phyloP scores from a whole-genome alignment of 2,329 filamentous ascomycete genomes.

The Dactylellina parvicollis region DNA sequence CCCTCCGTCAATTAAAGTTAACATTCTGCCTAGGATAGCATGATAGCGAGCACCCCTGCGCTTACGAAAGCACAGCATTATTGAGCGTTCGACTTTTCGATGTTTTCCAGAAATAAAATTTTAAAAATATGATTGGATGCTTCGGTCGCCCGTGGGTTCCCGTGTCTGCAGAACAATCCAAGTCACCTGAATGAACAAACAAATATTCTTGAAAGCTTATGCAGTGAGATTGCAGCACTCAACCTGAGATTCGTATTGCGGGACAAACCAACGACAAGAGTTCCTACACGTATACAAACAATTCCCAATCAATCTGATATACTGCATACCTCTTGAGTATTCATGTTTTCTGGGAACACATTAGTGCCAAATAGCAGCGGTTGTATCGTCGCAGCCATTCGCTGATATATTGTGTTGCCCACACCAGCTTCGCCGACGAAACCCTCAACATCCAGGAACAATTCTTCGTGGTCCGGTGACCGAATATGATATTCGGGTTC shows the following conservation, averaged over 20 bases:
- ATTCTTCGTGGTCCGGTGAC: neutral
- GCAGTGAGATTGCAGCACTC: neutral
- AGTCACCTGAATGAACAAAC: conserved; percentile 14
- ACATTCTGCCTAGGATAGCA: conserved; percentile 2
- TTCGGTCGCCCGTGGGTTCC: conserved; percentile 1
- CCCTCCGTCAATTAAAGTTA: neutral
- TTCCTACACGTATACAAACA: conserved; percentile 6
- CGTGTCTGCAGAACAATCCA: conserved; percentile 17
- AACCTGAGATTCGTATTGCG: neutral
- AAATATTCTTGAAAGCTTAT: neutral
- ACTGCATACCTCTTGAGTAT: neutral
- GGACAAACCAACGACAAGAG: conserved; percentile 8
- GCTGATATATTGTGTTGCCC: conserved; percentile 2
- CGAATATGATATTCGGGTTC: neutral
- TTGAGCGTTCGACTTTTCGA: neutral
- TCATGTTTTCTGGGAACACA: neutral
- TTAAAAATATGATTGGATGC: conserved; percentile 8
- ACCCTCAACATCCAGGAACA: neutral
- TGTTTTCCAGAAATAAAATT: neutral
- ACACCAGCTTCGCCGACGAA: conserved; percentile 4
- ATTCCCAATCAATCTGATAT: neutral
- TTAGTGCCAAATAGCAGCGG: conserved; percentile 8
- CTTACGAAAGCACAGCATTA: neutral
- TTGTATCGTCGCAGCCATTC: conserved; percentile 3
- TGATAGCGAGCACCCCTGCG: neutral